phyloP scores from a whole-genome alignment of 179 eudicot species.

The Amaranthus tricolor region DNA sequence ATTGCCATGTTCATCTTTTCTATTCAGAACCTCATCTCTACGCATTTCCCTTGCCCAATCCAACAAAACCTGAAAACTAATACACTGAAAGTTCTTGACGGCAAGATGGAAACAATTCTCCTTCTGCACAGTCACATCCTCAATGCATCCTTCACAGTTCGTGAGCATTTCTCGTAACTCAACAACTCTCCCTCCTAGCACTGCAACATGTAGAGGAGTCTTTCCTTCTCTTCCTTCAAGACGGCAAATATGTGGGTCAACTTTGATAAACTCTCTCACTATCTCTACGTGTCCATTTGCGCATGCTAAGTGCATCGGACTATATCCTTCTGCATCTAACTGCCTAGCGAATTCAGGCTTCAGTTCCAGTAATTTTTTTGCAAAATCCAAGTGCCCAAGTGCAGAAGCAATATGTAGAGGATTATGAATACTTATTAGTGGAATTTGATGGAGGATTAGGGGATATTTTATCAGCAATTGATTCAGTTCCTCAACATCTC shows the following conservation, averaged over 20 bases:
- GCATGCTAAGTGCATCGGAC: constrained; percentile 37
- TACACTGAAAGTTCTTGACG: constrained; percentile 28
- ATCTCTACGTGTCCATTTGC: constrained; percentile 32
- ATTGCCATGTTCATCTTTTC: constrained; percentile 37
- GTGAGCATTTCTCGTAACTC: constrained; percentile 34
- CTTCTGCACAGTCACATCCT: constrained; percentile 31
- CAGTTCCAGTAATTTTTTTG: constrained; percentile 22
- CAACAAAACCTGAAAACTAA: constrained; percentile 28
- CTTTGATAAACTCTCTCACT: constrained; percentile 32
- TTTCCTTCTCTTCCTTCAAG: constrained; percentile 32
- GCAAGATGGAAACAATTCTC: constrained; percentile 47
- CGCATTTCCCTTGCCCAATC: constrained; percentile 28
- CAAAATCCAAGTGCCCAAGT: constrained; percentile 32
- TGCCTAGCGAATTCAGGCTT: constrained; percentile 33
- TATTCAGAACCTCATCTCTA: constrained; percentile 28
- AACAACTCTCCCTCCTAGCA: constrained; percentile 35
- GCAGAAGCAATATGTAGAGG: constrained; percentile 34
- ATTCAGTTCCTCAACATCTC: constrained; percentile 22
- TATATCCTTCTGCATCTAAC: constrained; percentile 34
- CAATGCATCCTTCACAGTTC: constrained; percentile 30
- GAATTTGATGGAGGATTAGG: constrained; percentile 24
- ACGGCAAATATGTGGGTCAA: constrained; percentile 23
- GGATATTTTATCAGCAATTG: constrained; percentile 24
- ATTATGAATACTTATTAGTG: constrained; percentile 24
- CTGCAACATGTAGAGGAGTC: constrained; percentile 39